These are phyloP conservation scores for Pugionium cornutum DNA, from an alignment of 345 rosid species.

Conservation along the genomic window DNA sequence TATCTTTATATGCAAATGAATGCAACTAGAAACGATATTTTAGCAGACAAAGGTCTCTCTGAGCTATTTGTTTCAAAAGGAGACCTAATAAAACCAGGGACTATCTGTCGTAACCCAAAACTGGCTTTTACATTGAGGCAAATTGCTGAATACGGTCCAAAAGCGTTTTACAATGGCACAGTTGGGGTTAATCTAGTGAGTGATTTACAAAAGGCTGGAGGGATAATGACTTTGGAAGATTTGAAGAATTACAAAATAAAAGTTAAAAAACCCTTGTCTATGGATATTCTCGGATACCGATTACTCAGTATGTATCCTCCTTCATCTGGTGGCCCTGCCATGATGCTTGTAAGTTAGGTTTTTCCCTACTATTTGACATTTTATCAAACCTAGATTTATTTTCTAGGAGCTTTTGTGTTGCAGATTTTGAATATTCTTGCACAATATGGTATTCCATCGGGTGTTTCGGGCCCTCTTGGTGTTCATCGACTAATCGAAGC, in stretches of 20 bases:
- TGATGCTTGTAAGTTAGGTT: background rate
- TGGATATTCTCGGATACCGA: slow-evolving; percentile 43
- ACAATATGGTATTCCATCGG: slow-evolving; percentile 41
- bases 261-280: slow-evolving; percentile 40
- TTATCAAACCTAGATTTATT: background rate
- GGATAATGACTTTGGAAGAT: slow-evolving; percentile 55
- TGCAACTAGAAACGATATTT: slow-evolving; percentile 27
- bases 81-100: slow-evolving; percentile 44
- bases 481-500: slow-evolving; percentile 53
- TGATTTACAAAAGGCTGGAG: slow-evolving; percentile 49
- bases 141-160: slow-evolving; percentile 29
- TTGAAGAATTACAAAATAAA: slow-evolving; percentile 47
- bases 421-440: slow-evolving; percentile 54
- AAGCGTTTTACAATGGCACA: slow-evolving; percentile 53
- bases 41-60: slow-evolving; percentile 52
- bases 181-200: slow-evolving; percentile 44
- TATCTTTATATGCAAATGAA: slow-evolving; percentile 50
- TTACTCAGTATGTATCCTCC: slow-evolving; percentile 63
- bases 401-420: background rate
- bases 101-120: background rate
- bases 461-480: slow-evolving; percentile 45
- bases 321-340: slow-evolving; percentile 13
- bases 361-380: background rate
- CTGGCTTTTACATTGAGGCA: slow-evolving; percentile 42
- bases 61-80: slow-evolving; percentile 43